phyloP scores from a whole-genome alignment of 164 flowering plant species.

The Tinospora cordifolia region DNA sequence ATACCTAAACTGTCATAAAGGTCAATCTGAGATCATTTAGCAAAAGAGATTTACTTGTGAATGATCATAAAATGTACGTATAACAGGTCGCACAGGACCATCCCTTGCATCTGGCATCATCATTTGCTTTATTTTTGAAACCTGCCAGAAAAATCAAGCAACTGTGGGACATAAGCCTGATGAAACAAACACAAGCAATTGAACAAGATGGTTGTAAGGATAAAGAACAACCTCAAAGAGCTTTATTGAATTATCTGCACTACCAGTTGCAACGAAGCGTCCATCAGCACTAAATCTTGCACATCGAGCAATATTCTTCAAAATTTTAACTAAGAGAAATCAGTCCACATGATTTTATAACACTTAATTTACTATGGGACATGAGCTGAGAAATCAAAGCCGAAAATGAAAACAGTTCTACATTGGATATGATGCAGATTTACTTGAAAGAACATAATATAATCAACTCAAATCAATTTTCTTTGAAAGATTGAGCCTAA shows the following conservation, averaged over 20 bases:
- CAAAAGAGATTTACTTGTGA: conserved; percentile 38
- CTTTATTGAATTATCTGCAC: conserved; percentile 81
- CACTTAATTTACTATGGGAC: no score
- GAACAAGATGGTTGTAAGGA: neutral
- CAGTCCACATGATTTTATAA: neutral
- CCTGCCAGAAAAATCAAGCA: conserved; percentile 24
- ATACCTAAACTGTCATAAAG: no score
- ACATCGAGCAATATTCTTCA: conserved; percentile 77
- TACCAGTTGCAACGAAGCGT: conserved; percentile 75
- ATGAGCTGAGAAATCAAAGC: no score
- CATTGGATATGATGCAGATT: no score
- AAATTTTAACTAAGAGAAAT: conserved; percentile 10
- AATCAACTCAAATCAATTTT: no score
- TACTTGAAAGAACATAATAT: no score
- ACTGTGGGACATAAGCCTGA: conserved; percentile 5
- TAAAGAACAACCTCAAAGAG: conserved; percentile 65
- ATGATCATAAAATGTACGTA: conserved; percentile 82
- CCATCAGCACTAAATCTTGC: conserved; percentile 91
- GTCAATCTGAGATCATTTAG: neutral
- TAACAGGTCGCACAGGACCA: conserved; percentile 67
- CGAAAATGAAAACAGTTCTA: no score
- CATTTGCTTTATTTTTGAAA: conserved; percentile 79
- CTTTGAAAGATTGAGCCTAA: no score
- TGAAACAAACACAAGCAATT: neutral
- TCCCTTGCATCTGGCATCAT: conserved; percentile 70